These are phyloP conservation scores for Sphaerostilbella broomeana DNA, from an alignment of 2,329 filamentous ascomycete genomes.

Conservation along the genomic window DNA sequence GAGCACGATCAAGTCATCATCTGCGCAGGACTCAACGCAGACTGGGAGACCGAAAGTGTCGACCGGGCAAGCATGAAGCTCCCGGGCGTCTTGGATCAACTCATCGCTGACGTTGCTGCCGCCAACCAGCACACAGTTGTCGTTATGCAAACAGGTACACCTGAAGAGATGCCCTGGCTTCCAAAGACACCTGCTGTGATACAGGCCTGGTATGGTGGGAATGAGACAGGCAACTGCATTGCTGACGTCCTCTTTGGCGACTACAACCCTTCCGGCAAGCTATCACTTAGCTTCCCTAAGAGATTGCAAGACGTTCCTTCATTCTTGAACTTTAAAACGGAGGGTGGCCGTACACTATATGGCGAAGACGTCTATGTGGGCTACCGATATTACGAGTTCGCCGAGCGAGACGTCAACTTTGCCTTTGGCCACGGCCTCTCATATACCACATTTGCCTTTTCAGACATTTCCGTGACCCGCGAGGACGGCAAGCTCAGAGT, in stretches of 20 bases:
- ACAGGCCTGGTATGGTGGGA: constrained; percentile 83
- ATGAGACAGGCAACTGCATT: constrained; percentile 76
- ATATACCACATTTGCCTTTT: constrained; percentile 63
- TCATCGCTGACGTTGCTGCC: constrained; percentile 59
- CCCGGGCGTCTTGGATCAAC: constrained; percentile 62
- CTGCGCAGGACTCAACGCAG: constrained; percentile 69
- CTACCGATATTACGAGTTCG: constrained; percentile 73
- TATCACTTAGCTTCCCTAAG: constrained; percentile 66
- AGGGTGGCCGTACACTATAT: constrained; percentile 66
- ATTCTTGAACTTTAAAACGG: constrained; percentile 66
- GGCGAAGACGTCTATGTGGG: constrained; percentile 77
- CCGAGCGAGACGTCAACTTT: constrained; percentile 60
- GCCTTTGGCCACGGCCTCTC: constrained; percentile 75
- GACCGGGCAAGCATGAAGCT: constrained; percentile 75
- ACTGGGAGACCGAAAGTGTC: constrained; percentile 74
- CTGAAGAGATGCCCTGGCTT: constrained; percentile 66
- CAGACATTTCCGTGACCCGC: constrained; percentile 42
- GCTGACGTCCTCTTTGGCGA: constrained; percentile 71
- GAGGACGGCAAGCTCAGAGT: constrained; percentile 42
- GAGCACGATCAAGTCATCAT: constrained; percentile 71
- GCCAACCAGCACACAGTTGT: constrained; percentile 65
- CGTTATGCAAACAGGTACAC: constrained; percentile 72
- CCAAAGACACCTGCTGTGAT: constrained; percentile 51
- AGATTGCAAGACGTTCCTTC: constrained; percentile 64
- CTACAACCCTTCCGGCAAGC: constrained; percentile 66